Evolutionary conservation across 345 rosid species (phyloP), one percentile per base, ranked within the genome.

Genomic region (Salix suchowensis): DNA sequence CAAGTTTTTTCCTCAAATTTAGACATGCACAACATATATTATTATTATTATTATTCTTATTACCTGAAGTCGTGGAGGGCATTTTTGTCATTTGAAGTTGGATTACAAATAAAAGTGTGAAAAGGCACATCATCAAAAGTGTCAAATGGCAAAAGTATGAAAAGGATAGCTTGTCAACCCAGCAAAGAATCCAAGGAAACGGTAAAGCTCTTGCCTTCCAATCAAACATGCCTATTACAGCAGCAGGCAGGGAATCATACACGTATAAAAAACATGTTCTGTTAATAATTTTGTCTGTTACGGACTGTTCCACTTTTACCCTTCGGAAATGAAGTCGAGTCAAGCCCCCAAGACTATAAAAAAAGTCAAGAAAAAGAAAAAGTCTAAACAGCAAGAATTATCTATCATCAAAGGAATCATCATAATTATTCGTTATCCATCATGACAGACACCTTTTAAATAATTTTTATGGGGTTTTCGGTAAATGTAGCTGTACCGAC

Each of bases 141-240:
- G 39, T 23, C 58, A 19, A 42, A n/a, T 65, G n/a, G 70, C 40
- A 7, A 13, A 30, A 52, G 24, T 52, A 19, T 30, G 42, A 46
- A 76, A 23, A 44, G 72, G 11, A 67, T 76, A 65, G 40, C 87
- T 82, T 78, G 80, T 4, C 11, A 71, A 44, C 55, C 34, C 15
- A 54, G 78, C 55, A 82, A 81, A 69, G 88, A 83, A 85, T 82
- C 84, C 83, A 8, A 77, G 70, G 42, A 67, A 70, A 82, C 40
- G 71, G 70, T 68, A 66, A 48, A 68, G 68, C 67, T 68, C 78
- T 73, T 50, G 40, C 65, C 71, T 40, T 70, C 72, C 26, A 46
- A 26, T 44, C 61, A 23, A 55, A 52, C 77, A 16, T 50, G 36
- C 21, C 4, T 34, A 32, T 34, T 4, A 37, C 30, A 18, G 6